These are phyloP conservation scores for Hansenula anomala DNA, from an alignment of 1,139 yeast genomes.

Conservation along the genomic window DNA sequence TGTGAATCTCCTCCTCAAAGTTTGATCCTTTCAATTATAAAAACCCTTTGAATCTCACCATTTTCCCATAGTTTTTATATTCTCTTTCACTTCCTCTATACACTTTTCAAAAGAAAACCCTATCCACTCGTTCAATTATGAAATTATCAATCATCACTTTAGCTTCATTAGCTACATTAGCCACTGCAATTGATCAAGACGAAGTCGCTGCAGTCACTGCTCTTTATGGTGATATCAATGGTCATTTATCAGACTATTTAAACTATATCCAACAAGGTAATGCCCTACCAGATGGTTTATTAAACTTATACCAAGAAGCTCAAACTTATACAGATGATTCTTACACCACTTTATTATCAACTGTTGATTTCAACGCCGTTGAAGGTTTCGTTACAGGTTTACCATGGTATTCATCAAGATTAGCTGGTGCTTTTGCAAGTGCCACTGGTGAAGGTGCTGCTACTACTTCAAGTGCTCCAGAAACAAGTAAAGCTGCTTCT, in stretches of 20 bases:
- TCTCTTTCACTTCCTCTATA: no score
- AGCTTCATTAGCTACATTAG: constrained; percentile 7
- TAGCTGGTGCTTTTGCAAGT: constrained; percentile 25
- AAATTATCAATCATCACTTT: constrained; percentile 3
- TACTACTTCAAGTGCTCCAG: constrained; percentile 15
- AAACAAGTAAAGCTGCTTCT: constrained; percentile 23
- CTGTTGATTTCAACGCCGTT: constrained; percentile 24
- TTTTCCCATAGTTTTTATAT: no score
- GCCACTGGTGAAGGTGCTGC: constrained; percentile 19
- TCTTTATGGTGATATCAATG: constrained; percentile 25
- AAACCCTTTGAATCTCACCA: no score
- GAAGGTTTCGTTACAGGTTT: constrained; percentile 33
- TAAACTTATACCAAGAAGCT: no score
- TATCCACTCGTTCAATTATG: no score
- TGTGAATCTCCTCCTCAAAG: no score
- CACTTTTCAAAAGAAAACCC: no score
- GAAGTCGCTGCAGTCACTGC: constrained; percentile 23
- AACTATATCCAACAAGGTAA: constrained; percentile 17
- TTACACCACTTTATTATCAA: constrained; percentile 31
- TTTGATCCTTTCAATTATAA: no score
- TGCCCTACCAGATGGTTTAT: constrained; percentile 27
- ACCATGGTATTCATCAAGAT: constrained; percentile 41
- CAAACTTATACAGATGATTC: constrained; percentile 39
- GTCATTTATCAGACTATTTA: constrained; percentile 26
- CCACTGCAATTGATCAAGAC: constrained; percentile 17